A percentile compares a stretch with the other conserved stretches of the same genome.
These are phyloP conservation scores for Ustanciosporium gigantosporum DNA, from an alignment of 1,284 basidiomycete species.

Conservation along the genomic window DNA sequence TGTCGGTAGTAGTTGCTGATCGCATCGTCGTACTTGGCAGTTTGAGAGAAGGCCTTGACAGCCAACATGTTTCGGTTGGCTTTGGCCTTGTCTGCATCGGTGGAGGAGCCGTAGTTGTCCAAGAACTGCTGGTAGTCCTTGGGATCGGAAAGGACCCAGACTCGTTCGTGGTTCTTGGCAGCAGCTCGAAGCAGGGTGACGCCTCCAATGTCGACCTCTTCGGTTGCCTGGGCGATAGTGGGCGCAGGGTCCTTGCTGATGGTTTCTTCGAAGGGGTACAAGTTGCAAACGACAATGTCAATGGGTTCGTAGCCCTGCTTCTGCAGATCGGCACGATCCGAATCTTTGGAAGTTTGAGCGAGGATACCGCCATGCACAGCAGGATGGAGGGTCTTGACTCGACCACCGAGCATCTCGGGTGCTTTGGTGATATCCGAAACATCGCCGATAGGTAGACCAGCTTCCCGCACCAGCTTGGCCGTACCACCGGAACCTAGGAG, in stretches of 20 bases:
- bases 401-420: slow-evolving; percentile 98
- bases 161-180: slow-evolving; percentile 88
- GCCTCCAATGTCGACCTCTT: slow-evolving; percentile 98
- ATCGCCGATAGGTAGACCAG: slow-evolving; percentile 89
- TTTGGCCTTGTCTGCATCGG: slow-evolving; percentile 65
- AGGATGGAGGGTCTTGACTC: slow-evolving; percentile 99
- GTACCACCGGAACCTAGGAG: slow-evolving; percentile 95
- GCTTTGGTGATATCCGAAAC: slow-evolving; percentile 97
- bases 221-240: slow-evolving; percentile 87
- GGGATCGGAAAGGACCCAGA: slow-evolving; percentile 82
- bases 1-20: slow-evolving; percentile 96
- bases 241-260: slow-evolving; percentile 81
- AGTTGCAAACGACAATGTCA: slow-evolving; percentile 76
- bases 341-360: slow-evolving; percentile 54
- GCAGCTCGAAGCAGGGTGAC: slow-evolving; percentile 96
- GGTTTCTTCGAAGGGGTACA: slow-evolving; percentile 91
- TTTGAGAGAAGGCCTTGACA: slow-evolving; percentile 96
- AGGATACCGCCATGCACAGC: slow-evolving; percentile 86
- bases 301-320: slow-evolving; percentile 54
- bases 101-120: slow-evolving; percentile 67
- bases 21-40: slow-evolving; percentile 89
- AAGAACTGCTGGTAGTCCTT: slow-evolving; percentile 87
- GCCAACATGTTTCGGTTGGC: slow-evolving; percentile 81
- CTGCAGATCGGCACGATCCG: slow-evolving; percentile 53
- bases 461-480: slow-evolving; percentile 93